Conservation (phyloP, 1,139 yeast species). For the Zhuliangozyma blackwelliae region DNA sequence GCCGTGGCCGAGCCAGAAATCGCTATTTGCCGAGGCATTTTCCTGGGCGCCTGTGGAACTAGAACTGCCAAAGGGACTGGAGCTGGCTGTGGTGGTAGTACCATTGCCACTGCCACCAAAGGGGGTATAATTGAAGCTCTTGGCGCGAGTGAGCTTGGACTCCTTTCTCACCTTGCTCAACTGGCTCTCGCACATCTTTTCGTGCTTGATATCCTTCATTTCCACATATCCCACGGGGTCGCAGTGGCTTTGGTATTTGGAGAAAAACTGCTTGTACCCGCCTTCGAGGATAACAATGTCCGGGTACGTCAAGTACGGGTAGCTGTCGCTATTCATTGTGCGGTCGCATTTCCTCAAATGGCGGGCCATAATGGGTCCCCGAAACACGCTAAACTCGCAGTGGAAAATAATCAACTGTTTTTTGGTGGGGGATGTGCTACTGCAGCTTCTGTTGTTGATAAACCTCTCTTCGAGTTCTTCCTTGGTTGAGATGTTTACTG, state of each 20-base stretch:
- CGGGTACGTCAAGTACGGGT: conserved; percentile 81
- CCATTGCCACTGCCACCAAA: conserved; percentile 9
- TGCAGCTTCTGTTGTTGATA: conserved; percentile 12
- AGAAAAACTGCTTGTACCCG: conserved; percentile 79
- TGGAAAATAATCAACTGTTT: conserved; percentile 70
- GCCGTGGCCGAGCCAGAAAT: conserved; percentile 15
- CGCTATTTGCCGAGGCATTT: background rate
- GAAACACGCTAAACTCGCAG: conserved; percentile 87
- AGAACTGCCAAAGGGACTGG: too few species aligned
- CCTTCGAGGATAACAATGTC: conserved; percentile 87
- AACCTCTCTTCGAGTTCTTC: conserved; percentile 57
- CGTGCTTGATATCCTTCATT: conserved; percentile 76
- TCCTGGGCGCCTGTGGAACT: background rate
- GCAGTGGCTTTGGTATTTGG: conserved; percentile 51
- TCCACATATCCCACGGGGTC: conserved; percentile 76
- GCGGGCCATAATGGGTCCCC: conserved; percentile 91
- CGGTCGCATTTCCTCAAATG: conserved; percentile 84
- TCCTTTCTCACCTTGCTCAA: conserved; percentile 65
- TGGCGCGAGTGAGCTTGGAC: conserved; percentile 40
- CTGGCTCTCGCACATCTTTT: conserved; percentile 65
- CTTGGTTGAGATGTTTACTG: conserved; percentile 72
- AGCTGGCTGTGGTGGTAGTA: conserved; percentile 1
- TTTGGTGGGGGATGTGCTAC: conserved; percentile 7
- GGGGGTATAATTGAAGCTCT: conserved; percentile 21
- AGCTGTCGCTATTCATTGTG: conserved; percentile 61